Percentiles rank a stretch among this genome's conserved stretches.
Conservation (phyloP, 257 asterid genomes). For the Anisodus acutangulus region DNA sequence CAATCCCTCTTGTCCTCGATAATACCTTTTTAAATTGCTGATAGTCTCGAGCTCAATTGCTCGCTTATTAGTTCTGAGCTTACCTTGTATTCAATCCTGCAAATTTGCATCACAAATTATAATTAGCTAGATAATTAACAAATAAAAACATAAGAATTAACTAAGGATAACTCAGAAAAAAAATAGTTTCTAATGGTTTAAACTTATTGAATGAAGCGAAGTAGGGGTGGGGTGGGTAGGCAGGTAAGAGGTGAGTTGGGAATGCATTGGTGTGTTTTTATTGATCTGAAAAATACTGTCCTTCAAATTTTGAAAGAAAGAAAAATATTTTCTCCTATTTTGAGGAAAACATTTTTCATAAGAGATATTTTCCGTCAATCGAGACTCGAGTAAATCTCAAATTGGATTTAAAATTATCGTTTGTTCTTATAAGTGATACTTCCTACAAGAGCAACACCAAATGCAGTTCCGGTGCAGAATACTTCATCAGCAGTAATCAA, state of each 20-base stretch:
- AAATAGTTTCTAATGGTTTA: not conserved
- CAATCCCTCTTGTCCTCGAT: constrained; percentile 68
- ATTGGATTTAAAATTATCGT: constrained; percentile 43
- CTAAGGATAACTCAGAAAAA: not conserved
- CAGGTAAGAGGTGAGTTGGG: no score
- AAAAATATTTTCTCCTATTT: no score
- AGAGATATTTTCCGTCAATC: no score
- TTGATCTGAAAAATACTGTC: no score
- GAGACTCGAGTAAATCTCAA: not conserved
- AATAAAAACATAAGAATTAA: not conserved
- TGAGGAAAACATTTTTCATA: no score
- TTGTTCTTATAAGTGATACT: constrained; percentile 63
- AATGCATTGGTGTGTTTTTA: no score
- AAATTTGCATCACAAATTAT: not conserved
- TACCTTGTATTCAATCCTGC: constrained; percentile 64
- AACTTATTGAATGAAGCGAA: no score
- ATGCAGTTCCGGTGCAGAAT: constrained; percentile 96
- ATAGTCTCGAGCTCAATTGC: constrained; percentile 50
- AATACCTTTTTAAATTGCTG: constrained; percentile 59
- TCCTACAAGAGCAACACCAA: constrained; percentile 78
- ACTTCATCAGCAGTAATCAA: constrained; percentile 72
- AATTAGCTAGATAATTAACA: not conserved
- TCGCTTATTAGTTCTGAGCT: constrained; percentile 38
- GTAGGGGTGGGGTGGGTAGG: no score
- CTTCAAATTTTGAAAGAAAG: not conserved